Evolutionary conservation across 495 filamentous ascomycete genomes (phyloP).

Genomic region (Penicillium waksmanii): DNA sequence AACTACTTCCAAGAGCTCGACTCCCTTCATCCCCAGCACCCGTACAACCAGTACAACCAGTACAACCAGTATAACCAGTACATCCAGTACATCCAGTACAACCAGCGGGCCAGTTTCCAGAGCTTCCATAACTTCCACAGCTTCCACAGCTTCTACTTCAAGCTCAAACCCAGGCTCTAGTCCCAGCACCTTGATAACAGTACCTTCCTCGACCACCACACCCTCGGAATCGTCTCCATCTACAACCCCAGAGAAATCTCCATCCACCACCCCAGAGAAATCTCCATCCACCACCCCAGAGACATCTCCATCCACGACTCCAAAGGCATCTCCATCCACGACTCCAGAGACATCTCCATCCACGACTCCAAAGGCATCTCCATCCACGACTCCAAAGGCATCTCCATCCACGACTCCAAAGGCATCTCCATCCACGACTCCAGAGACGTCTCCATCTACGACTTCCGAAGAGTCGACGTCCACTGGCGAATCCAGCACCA

Average conservation of each 20-base stretch:
- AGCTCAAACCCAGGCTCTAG: background rate
- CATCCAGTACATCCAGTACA: too few species aligned
- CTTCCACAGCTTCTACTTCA: background rate
- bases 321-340: background rate
- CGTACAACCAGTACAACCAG: slow-evolving; percentile 3
- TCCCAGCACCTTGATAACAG: slow-evolving; percentile 10
- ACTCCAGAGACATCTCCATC: background rate
- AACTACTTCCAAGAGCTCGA: slow-evolving; percentile 13
- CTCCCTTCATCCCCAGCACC: slow-evolving; percentile 16
- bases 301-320: background rate
- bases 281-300: background rate
- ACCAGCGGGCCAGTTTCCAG: too few species aligned
- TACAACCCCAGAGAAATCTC: background rate
- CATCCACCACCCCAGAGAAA: background rate
- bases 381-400: background rate
- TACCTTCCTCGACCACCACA: slow-evolving; percentile 8
- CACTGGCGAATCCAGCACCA: slow-evolving; percentile 2
- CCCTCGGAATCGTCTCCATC: background rate
- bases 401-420: background rate
- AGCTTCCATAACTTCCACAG: background rate
- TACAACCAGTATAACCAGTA: too few species aligned
- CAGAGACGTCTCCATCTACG: background rate
- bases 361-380: background rate
- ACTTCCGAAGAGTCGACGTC: background rate
- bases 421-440: background rate